Evolutionary conservation across 2,329 filamentous ascomycete species (phyloP).

Genomic region (Alternaria angustiovoidea): DNA sequence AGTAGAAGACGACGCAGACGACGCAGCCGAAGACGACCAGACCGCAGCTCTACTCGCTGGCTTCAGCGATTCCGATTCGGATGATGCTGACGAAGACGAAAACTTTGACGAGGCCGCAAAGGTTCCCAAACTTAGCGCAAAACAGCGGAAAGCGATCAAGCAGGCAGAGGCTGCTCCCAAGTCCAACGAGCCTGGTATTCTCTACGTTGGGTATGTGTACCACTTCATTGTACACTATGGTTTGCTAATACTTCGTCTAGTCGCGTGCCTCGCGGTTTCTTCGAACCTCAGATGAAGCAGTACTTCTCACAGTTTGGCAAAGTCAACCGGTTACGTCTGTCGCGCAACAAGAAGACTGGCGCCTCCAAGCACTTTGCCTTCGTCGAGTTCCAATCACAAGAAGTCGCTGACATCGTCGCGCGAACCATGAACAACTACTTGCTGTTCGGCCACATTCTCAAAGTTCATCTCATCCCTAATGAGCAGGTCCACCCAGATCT

Average conservation of each 20-base stretch:
- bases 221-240: neutral
- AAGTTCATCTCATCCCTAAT: conserved; percentile 79
- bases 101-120: conserved; percentile 49
- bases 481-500: conserved; percentile 81
- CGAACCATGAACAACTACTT: conserved; percentile 99
- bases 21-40: conserved; percentile 53
- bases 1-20: conserved; percentile 26
- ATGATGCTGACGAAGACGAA: conserved; percentile 47
- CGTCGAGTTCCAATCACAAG: conserved; percentile 79
- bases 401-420: conserved; percentile 89
- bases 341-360: conserved; percentile 90
- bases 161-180: conserved; percentile 61
- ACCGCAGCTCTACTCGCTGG: conserved; percentile 61
- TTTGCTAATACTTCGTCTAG: conserved; percentile 44
- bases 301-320: conserved; percentile 95
- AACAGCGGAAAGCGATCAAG: conserved; percentile 54
- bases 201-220: conserved; percentile 76
- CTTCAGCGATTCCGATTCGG: conserved; percentile 57
- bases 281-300: conserved; percentile 90
- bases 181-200: conserved; percentile 72
- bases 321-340: conserved; percentile 80
- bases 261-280: conserved; percentile 93
- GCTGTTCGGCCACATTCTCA: conserved; percentile 91
- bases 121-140: conserved; percentile 39
- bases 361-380: conserved; percentile 94